Percentiles rank a stretch among this genome's conserved stretches.
phyloP scores from a whole-genome alignment of 345 rosid genomes.

The Pugionium dolabratum region DNA sequence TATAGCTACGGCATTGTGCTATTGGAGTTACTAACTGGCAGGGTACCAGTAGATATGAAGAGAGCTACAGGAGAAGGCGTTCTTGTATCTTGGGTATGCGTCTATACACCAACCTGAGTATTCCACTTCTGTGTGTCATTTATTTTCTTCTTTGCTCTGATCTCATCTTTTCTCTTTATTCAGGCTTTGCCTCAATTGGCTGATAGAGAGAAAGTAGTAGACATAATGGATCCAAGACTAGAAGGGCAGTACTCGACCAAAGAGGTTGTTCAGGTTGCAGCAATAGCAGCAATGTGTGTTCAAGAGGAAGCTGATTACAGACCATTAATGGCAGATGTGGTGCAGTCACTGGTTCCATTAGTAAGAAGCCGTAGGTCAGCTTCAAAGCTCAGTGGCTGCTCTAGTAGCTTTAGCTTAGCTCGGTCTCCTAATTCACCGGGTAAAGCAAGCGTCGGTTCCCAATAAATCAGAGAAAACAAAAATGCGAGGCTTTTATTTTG shows the following conservation, averaged over 20 bases:
- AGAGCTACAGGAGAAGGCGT: conserved; percentile 83
- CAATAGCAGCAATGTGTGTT: conserved; percentile 96
- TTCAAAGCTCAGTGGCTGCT: conserved; percentile 55
- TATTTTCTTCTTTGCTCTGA: background rate
- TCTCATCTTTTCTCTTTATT: background rate
- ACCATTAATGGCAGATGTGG: conserved; percentile 93
- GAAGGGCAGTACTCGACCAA: conserved; percentile 79
- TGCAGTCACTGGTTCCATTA: conserved; percentile 80
- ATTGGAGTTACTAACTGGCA: conserved; percentile 83
- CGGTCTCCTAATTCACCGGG: conserved; percentile 49
- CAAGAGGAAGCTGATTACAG: conserved; percentile 89
- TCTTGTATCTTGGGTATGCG: conserved; percentile 76
- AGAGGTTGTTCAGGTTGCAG: conserved; percentile 89
- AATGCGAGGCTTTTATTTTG: background rate
- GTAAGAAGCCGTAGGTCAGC: conserved; percentile 62
- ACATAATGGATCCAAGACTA: conserved; percentile 83
- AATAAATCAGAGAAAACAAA: conserved; percentile 1
- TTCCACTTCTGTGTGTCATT: background rate
- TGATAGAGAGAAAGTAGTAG: conserved; percentile 77
- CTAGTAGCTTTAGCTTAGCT: conserved; percentile 51
- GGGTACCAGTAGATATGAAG: conserved; percentile 85
- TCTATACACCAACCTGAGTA: background rate
- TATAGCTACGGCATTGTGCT: conserved; percentile 91
- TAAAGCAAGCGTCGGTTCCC: conserved; percentile 43
- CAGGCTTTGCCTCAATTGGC: conserved; percentile 80